Evolutionary conservation across 441 rosid genomes (phyloP).

Genomic region (Pelargonium fulgidum): DNA sequence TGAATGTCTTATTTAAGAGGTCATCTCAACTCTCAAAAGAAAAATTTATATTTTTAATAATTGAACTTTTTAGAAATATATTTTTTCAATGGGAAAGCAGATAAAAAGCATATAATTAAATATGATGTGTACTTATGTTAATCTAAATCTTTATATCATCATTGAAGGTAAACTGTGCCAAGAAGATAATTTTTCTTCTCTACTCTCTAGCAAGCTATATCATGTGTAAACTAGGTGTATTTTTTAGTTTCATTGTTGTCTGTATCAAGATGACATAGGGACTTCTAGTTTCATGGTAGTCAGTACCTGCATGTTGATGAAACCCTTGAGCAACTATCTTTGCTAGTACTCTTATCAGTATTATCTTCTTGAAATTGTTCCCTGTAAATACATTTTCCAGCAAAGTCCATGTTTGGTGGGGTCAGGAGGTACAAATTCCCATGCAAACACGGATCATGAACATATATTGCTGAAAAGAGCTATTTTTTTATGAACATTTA

Average conservation of each 20-base stretch:
- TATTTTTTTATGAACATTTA: too few relatives aligned
- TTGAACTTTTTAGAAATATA: neutral
- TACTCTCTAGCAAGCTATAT: too few relatives aligned
- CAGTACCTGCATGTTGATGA: neutral
- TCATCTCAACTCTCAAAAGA: too few relatives aligned
- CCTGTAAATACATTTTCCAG: neutral
- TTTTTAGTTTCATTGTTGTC: neutral
- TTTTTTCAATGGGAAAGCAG: neutral
- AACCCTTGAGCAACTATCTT: neutral
- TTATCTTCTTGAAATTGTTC: neutral
- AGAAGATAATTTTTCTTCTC: neutral
- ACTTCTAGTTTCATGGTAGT: neutral
- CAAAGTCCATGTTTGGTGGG: neutral
- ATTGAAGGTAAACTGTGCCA: neutral
- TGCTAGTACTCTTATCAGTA: neutral
- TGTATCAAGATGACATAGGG: neutral
- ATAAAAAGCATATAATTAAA: neutral
- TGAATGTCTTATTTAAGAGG: neutral
- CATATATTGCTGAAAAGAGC: neutral
- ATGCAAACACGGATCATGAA: neutral
- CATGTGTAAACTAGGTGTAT: neutral
- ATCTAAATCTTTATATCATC: neutral
- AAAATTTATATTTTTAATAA: neutral
- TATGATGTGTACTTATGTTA: conserved; percentile 1
- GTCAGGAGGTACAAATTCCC: neutral